Evolutionary conservation across 2,329 filamentous ascomycete genomes (phyloP), one percentile per base, ranked within the genome.

Genomic region (Phaeomoniella chlamydospora): DNA sequence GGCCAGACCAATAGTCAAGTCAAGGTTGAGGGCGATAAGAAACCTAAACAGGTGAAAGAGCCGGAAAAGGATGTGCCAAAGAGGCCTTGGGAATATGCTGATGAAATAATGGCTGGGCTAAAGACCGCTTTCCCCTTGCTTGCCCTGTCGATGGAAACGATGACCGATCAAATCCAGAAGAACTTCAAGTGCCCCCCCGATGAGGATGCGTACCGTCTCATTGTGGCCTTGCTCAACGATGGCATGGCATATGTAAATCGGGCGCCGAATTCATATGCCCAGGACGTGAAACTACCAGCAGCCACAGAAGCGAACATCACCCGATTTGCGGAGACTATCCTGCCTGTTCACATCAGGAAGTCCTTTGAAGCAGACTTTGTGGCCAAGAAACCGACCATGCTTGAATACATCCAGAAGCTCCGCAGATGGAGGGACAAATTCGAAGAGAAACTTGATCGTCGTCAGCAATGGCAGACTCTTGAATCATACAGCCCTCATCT

Each of bases 301-400:
- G 81, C 86, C 1, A 98, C 90, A 0, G 90, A 99, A 62, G 82
- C 82, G 0, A 98, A 99, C 53, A 96, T 99, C 34, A 93, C 82
- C 5, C 75, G 88, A 2, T 99, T 99, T 50, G 87, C 90, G 1
- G 87, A 98, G 59, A 94, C 87, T 1, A 93, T 98, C 32, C 68
- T 98, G 36, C 92, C 92, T 2, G 73, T 80, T 3, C 90, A 98
- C 58, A 94, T 98, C 49, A 80, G 92, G 52, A 88, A 87, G 53
- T 86, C 87, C 0, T 99, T 99, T 47, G 90, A 98, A 57, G 78
- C 77, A n/a, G 90, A 99, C 59, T 98, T 99, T 57, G 90, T 98
- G 11, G 67, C 74, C 37, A 82, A 87, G 53, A 94, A 94, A 58
- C 92, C 90, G 3, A 96, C 87, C 2, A 94, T 98, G 86, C 81